Evolutionary conservation across 345 rosid species (phyloP), one percentile per base, ranked within the genome.

Genomic region (Populus davidiana): DNA sequence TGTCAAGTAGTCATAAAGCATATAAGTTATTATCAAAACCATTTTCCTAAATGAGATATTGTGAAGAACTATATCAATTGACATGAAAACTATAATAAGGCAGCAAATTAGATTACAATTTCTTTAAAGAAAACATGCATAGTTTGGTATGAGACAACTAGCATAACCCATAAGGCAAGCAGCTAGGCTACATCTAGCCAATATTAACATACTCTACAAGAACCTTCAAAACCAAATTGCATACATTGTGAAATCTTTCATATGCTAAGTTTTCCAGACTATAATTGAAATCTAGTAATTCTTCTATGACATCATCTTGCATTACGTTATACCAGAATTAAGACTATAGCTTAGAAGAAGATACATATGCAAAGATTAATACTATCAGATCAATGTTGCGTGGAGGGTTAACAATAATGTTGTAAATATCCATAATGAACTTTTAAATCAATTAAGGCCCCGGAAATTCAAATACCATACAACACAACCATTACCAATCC

Each of bases 1-100:
- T 96, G 76, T 49, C 39, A 69, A 27, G 62, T 29, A 64, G 59
- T 67, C 44, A 72, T 21, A 59, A 73, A 65, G 52, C 23, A 38
- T 69, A 70, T 36, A 47, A 31, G 70, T 75, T 27, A 47, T 44
- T 64, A 67, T 33, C 17, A 27, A 47, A 31, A 25, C 1, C 16
- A 4, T 17, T 39, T 29, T 29, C 54, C 20, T 69, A 52, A 49
- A 35, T 44, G 72, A 70, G 29, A 41, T 62, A 69, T 21, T 17
- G 27, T 25, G 17, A 2, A 25, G 23, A 67, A 43, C 50, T 47
- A 20, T 21, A 69, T 41, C 9, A 59, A 76, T 17, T 67, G 31
- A 52, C n/a, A n/a, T 8, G 44, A 76, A 52, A 52, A 67, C 14
- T 39, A 23, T 3, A 38, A 13, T 4, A 44, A 75, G 43, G 21